Conservation (phyloP, 192 early-diverging fungal species). For the Coemansia guatemalensis region DNA sequence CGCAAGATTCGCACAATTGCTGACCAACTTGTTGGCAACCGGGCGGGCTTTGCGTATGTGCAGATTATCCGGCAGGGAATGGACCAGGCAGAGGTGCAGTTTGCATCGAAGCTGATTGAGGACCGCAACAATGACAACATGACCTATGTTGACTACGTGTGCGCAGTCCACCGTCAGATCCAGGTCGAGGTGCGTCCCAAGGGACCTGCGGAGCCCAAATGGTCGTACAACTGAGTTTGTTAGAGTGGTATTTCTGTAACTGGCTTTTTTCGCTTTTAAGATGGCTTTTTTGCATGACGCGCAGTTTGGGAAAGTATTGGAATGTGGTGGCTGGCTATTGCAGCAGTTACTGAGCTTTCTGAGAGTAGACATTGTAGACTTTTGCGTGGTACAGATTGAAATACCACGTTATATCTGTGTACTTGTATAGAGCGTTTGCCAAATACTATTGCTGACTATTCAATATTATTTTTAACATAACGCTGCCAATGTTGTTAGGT, state of each 20-base stretch:
- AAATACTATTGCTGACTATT: too few relatives aligned
- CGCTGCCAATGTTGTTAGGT: too few relatives aligned
- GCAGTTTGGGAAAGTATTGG: background rate
- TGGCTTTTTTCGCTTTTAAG: background rate
- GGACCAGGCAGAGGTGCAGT: constrained; percentile 80
- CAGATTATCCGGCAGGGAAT: constrained; percentile 82
- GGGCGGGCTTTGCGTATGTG: constrained; percentile 64
- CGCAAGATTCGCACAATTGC: constrained; percentile 66
- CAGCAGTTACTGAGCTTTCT: too few relatives aligned
- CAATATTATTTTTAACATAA: too few relatives aligned
- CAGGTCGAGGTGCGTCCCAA: constrained; percentile 67
- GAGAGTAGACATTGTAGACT: too few relatives aligned
- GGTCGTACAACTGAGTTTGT: constrained; percentile 33
- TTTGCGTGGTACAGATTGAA: too few relatives aligned
- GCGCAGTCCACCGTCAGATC: constrained; percentile 84
- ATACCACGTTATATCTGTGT: too few relatives aligned
- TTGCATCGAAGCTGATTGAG: constrained; percentile 76
- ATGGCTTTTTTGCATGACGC: background rate
- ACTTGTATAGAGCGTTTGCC: too few relatives aligned
- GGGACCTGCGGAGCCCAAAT: constrained; percentile 37
- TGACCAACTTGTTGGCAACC: constrained; percentile 60
- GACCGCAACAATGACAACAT: constrained; percentile 86
- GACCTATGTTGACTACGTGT: constrained; percentile 93
- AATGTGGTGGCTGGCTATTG: too few relatives aligned
- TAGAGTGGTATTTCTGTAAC: background rate